These are phyloP conservation scores for Panaeolus papilionaceus DNA, from an alignment of 768 basidiomycete species.

Conservation along the genomic window DNA sequence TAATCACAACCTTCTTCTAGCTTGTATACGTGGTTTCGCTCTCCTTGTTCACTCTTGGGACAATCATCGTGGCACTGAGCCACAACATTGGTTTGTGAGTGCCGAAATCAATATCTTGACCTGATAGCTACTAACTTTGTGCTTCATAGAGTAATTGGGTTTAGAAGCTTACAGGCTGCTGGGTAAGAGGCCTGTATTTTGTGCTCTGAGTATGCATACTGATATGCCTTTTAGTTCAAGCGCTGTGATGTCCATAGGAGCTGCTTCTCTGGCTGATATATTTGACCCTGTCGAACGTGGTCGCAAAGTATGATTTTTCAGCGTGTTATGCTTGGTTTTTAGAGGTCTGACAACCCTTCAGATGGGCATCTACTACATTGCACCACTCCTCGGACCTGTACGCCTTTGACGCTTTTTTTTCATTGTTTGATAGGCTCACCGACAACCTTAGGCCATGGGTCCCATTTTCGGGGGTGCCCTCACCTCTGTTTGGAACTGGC, in stretches of 20 bases:
- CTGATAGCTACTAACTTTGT: background rate
- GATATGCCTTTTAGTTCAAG: constrained; percentile 51
- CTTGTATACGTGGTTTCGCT: constrained; percentile 60
- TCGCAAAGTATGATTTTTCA: constrained; percentile 45
- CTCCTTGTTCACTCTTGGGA: constrained; percentile 58
- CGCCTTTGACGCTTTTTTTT: constrained; percentile 23
- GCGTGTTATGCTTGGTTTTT: background rate
- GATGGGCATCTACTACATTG: constrained; percentile 84
- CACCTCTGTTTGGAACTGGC: constrained; percentile 75
- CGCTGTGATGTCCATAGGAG: constrained; percentile 74
- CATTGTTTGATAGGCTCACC: background rate
- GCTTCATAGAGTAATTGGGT: constrained; percentile 59
- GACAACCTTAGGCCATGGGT: constrained; percentile 51
- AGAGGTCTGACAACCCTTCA: constrained; percentile 20
- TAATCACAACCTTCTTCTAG: constrained; percentile 29
- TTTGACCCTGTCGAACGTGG: constrained; percentile 79
- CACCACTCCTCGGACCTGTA: constrained; percentile 77
- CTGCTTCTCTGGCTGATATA: constrained; percentile 80
- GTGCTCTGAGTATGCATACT: background rate
- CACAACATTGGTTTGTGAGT: constrained; percentile 55
- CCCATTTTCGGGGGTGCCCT: constrained; percentile 76
- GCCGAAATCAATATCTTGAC: background rate
- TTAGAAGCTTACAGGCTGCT: constrained; percentile 71
- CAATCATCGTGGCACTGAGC: constrained; percentile 61
- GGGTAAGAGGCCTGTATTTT: constrained; percentile 47